Conservation (phyloP, 257 asterid species). For the Solanum stenotomum region DNA sequence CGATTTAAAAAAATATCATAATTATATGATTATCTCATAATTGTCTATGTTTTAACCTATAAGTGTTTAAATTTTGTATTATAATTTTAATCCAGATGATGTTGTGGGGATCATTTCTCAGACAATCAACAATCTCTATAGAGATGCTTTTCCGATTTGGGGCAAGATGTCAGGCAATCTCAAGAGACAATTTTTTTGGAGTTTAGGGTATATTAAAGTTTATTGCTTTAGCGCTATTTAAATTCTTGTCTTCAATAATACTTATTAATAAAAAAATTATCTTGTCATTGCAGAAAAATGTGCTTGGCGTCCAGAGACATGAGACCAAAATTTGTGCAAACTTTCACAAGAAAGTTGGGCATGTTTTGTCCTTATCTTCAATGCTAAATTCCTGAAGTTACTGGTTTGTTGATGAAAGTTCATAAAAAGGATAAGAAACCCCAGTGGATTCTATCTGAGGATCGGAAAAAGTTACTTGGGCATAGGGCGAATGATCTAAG, state of each 20-base stretch:
- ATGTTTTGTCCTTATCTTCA: too few relatives aligned
- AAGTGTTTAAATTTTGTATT: too few relatives aligned
- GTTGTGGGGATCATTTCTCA: background rate
- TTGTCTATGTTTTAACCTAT: too few relatives aligned
- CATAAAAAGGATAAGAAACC: background rate
- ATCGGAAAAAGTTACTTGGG: too few relatives aligned
- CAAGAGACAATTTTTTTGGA: background rate
- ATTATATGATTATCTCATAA: too few relatives aligned
- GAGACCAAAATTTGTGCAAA: background rate
- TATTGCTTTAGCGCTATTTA: too few relatives aligned
- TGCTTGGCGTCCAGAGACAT: background rate
- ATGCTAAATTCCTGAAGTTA: too few relatives aligned
- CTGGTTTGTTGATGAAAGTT: background rate
- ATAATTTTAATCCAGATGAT: background rate
- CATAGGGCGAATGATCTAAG: background rate
- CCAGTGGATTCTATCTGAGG: background rate
- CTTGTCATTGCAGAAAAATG: background rate
- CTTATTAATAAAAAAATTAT: too few relatives aligned
- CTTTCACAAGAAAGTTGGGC: background rate
- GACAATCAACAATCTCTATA: too few relatives aligned
- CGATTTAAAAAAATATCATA: too few relatives aligned
- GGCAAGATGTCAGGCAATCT: background rate
- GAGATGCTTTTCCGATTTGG: background rate
- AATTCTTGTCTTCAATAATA: background rate
- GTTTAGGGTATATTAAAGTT: background rate